Percentiles rank a stretch among this genome's conserved stretches.
Evolutionary conservation across 2,329 filamentous ascomycete genomes (phyloP).

Genomic region (Rachicladosporium sp.): DNA sequence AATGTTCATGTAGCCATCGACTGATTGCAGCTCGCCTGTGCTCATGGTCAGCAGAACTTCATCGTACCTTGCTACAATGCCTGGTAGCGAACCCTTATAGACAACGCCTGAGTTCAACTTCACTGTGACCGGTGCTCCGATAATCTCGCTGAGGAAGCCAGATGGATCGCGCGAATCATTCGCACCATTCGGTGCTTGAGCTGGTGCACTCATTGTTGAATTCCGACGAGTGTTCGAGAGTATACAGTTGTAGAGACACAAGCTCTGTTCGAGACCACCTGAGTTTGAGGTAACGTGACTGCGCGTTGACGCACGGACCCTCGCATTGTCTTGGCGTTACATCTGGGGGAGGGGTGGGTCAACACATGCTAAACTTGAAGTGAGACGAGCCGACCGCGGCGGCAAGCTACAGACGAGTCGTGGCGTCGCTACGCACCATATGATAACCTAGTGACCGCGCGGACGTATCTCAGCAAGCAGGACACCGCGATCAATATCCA

Average conservation of each 20-base stretch:
- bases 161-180: constrained; percentile 82
- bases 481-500: neutral
- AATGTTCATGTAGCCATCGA: constrained; percentile 99
- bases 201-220: constrained; percentile 41
- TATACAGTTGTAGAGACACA: no score
- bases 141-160: constrained; percentile 85
- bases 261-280: no score
- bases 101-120: constrained; percentile 98
- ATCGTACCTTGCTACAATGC: no score
- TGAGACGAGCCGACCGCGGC: neutral
- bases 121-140: constrained; percentile 84
- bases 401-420: neutral
- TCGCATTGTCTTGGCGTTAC: no score
- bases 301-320: no score
- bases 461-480: neutral
- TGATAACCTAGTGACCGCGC: no score
- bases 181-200: constrained; percentile 42
- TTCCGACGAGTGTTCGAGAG: no score
- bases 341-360: neutral
- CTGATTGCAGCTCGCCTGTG: constrained; percentile 82
- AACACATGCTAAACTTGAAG: neutral
- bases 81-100: no score
- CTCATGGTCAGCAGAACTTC: neutral
- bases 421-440: no score
- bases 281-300: no score